These are phyloP conservation scores for Rhodofomes roseus DNA, from an alignment of 1,284 basidiomycete species.

Conservation along the genomic window DNA sequence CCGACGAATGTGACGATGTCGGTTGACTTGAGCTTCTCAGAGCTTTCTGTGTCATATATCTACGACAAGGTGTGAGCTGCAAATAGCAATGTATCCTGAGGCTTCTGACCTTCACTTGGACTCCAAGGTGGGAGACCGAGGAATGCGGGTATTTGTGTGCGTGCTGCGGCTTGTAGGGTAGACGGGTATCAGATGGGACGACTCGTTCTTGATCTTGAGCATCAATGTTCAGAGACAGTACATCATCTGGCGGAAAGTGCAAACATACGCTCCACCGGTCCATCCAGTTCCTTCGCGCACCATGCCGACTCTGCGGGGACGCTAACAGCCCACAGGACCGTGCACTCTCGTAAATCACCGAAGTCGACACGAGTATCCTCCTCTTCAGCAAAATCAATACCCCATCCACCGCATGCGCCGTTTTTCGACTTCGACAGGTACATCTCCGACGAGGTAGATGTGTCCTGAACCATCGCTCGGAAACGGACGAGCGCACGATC, in stretches of 20 bases:
- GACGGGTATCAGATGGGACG: conserved; percentile 1
- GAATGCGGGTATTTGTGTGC: conserved; percentile 65
- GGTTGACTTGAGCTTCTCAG: conserved; percentile 49
- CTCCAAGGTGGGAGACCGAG: conserved; percentile 51
- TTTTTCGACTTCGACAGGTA: conserved; percentile 50
- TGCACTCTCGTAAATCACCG: conserved; percentile 54
- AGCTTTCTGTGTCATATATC: conserved; percentile 50
- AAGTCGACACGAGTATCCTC: conserved; percentile 36
- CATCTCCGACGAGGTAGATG: conserved; percentile 65
- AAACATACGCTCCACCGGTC: conserved; percentile 11
- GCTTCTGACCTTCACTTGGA: conserved; percentile 59
- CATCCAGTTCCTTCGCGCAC: conserved; percentile 37
- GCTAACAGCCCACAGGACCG: conserved; percentile 64
- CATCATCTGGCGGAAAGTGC: background rate
- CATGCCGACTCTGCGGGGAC: conserved; percentile 63
- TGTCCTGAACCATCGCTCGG: conserved; percentile 78
- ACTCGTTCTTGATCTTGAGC: conserved; percentile 5
- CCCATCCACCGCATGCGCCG: conserved; percentile 66
- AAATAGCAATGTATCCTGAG: too few relatives aligned
- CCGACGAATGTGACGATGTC: conserved; percentile 67
- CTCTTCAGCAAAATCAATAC: conserved; percentile 38
- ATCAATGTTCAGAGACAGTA: background rate
- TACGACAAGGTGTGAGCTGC: conserved; percentile 28
- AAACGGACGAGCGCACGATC: conserved; percentile 61
- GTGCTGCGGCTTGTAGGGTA: conserved; percentile 26